Evolutionary conservation across 2,329 filamentous ascomycete species (phyloP).

Genomic region (Fusarium burgessii): DNA sequence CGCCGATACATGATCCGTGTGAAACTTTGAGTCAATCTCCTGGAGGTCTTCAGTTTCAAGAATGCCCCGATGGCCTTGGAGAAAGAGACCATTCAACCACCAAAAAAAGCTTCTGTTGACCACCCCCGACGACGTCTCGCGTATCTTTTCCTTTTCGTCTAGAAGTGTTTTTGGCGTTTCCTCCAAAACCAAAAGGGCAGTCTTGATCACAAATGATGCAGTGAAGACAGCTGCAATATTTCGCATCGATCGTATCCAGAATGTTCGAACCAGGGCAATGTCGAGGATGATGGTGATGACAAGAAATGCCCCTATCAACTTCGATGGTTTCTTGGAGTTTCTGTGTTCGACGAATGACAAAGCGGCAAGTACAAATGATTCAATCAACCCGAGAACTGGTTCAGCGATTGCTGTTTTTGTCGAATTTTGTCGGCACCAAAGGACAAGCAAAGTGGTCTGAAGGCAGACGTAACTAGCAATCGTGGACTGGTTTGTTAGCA

Average conservation of each 20-base stretch:
- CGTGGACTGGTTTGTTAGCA: constrained; percentile 27
- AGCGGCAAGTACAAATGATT: constrained; percentile 41
- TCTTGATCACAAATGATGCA: constrained; percentile 45
- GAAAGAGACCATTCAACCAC: constrained; percentile 53
- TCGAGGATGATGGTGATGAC: constrained; percentile 51
- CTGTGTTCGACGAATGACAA: constrained; percentile 53
- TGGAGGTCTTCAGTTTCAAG: constrained; percentile 46
- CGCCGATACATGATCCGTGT: constrained; percentile 35
- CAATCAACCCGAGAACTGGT: constrained; percentile 44
- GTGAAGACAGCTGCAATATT: constrained; percentile 47
- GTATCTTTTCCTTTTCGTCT: constrained; percentile 37
- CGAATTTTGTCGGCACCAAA: constrained; percentile 46
- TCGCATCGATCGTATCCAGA: constrained; percentile 49
- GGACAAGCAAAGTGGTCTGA: constrained; percentile 41
- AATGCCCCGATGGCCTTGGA: constrained; percentile 39
- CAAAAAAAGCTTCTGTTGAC: constrained; percentile 52
- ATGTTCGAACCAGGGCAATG: constrained; percentile 49
- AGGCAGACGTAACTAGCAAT: constrained; percentile 29
- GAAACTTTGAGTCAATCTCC: constrained; percentile 47
- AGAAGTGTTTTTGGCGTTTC: constrained; percentile 47
- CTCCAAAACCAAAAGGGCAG: constrained; percentile 48
- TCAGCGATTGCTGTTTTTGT: constrained; percentile 48
- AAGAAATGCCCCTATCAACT: constrained; percentile 50
- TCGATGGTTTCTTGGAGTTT: constrained; percentile 50
- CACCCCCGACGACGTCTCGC: constrained; percentile 51